Evolutionary conservation across 805 yeast genomes (phyloP).

Genomic region (Yamadazyma olivae): DNA sequence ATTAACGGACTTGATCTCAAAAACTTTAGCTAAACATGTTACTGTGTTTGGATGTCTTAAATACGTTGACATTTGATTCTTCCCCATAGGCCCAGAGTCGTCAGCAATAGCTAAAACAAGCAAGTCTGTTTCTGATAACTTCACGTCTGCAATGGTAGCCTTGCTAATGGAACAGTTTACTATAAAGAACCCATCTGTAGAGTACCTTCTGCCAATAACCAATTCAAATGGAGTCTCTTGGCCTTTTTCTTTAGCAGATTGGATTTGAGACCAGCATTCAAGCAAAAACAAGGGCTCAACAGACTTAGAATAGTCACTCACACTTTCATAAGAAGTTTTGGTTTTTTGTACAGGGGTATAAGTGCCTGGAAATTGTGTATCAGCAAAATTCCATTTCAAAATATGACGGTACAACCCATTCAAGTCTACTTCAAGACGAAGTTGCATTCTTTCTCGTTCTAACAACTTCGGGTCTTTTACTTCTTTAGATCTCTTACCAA

Average conservation of each 20-base stretch:
- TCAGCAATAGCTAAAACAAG: slow-evolving; percentile 34
- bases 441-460: slow-evolving; percentile 76
- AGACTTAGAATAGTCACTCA: slow-evolving; percentile 61
- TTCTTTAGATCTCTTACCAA: slow-evolving; percentile 20
- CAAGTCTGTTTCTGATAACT: slow-evolving; percentile 73
- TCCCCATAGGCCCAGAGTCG: slow-evolving; percentile 24
- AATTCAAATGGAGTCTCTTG: slow-evolving; percentile 61
- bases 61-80: slow-evolving; percentile 14
- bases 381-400: slow-evolving; percentile 74
- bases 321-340: slow-evolving; percentile 53
- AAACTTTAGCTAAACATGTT: slow-evolving; percentile 80
- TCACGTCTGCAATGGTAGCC: slow-evolving; percentile 46
- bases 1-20: slow-evolving; percentile 63
- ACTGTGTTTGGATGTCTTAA: slow-evolving; percentile 26
- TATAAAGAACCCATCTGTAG: slow-evolving; percentile 85
- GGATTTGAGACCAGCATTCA: slow-evolving; percentile 93
- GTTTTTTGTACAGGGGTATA: slow-evolving; percentile 22
- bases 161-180: slow-evolving; percentile 71
- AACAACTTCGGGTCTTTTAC: slow-evolving; percentile 36
- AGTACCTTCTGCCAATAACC: slow-evolving; percentile 73
- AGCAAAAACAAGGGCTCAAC: slow-evolving; percentile 80
- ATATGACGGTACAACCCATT: slow-evolving; percentile 69
- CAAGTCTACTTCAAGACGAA: slow-evolving; percentile 73
- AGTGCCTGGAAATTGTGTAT: slow-evolving; percentile 54
- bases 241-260: slow-evolving; percentile 64